Conservation (phyloP, 768 basidiomycete genomes). For the Hypholoma fasciculare region DNA sequence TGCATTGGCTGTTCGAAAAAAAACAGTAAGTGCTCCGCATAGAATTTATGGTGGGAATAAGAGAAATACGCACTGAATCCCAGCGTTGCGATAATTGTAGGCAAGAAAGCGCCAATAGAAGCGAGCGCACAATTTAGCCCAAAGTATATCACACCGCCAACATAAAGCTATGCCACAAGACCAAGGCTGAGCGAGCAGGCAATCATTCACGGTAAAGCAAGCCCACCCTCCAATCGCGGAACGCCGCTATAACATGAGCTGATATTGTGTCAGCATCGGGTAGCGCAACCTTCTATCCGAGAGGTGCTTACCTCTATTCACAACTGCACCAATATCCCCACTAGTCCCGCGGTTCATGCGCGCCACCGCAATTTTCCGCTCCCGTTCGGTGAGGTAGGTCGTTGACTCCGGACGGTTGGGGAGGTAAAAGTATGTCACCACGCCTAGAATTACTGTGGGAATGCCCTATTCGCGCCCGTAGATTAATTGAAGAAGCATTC, state of each 20-base stretch:
- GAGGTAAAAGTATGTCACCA: conserved; percentile 53
- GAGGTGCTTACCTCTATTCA: conserved; percentile 53
- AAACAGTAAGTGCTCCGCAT: neutral
- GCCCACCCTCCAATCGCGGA: conserved; percentile 71
- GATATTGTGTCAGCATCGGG: neutral
- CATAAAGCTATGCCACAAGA: conserved; percentile 43
- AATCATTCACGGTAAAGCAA: neutral
- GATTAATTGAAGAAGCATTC: neutral
- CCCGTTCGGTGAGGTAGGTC: conserved; percentile 48
- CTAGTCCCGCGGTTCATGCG: conserved; percentile 67
- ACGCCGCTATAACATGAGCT: conserved; percentile 65
- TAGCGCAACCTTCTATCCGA: neutral
- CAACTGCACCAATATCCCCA: conserved; percentile 62
- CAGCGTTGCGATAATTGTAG: conserved; percentile 76
- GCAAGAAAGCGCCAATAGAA: conserved; percentile 82
- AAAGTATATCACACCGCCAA: conserved; percentile 75
- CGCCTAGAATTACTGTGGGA: conserved; percentile 64
- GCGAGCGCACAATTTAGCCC: conserved; percentile 75
- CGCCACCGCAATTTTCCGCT: conserved; percentile 61
- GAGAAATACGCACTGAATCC: conserved; percentile 56
- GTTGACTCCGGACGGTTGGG: conserved; percentile 77
- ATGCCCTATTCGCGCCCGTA: conserved; percentile 45
- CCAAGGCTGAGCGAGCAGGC: conserved; percentile 1
- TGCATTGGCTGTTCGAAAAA: conserved; percentile 49
- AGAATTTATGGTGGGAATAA: neutral